Conservation (phyloP, 768 basidiomycete genomes). For the Mycena polygramma region DNA sequence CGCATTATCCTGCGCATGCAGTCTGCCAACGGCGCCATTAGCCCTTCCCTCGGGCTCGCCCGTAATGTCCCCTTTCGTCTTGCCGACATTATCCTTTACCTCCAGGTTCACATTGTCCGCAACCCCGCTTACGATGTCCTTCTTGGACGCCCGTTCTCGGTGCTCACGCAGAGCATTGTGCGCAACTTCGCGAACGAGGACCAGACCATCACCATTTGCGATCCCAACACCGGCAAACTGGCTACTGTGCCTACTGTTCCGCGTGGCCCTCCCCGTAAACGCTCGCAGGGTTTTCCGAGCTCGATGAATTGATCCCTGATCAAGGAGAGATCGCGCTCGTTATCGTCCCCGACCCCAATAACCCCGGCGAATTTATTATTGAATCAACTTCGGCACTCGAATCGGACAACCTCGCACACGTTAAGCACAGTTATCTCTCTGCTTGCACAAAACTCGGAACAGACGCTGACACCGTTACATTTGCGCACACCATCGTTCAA, state of each 20-base stretch:
- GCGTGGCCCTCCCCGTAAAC: not conserved
- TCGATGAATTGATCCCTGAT: slow-evolving; percentile 19
- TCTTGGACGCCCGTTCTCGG: slow-evolving; percentile 29
- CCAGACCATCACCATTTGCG: no score
- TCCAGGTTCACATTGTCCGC: slow-evolving; percentile 31
- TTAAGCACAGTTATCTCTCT: slow-evolving; percentile 17
- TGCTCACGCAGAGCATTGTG: slow-evolving; percentile 11
- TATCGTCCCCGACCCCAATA: slow-evolving; percentile 12
- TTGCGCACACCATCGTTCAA: slow-evolving; percentile 24
- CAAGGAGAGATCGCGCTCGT: slow-evolving; percentile 11
- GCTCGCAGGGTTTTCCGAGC: not conserved
- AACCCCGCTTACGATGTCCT: slow-evolving; percentile 34
- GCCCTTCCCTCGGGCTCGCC: slow-evolving; percentile 22
- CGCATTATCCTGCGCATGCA: slow-evolving; percentile 20
- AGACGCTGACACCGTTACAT: slow-evolving; percentile 7
- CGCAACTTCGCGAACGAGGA: slow-evolving; percentile 7
- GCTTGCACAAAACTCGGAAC: slow-evolving; percentile 23
- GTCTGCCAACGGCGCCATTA: slow-evolving; percentile 12
- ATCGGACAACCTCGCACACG: slow-evolving; percentile 9
- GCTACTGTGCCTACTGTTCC: no score
- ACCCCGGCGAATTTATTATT: slow-evolving; percentile 8
- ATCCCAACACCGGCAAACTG: no score
- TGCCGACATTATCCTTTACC: slow-evolving; percentile 21
- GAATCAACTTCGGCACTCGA: slow-evolving; percentile 14
- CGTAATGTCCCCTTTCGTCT: slow-evolving; percentile 32